These are phyloP conservation scores for Pascua guehoae DNA, from an alignment of 1,284 basidiomycete genomes.

Conservation along the genomic window DNA sequence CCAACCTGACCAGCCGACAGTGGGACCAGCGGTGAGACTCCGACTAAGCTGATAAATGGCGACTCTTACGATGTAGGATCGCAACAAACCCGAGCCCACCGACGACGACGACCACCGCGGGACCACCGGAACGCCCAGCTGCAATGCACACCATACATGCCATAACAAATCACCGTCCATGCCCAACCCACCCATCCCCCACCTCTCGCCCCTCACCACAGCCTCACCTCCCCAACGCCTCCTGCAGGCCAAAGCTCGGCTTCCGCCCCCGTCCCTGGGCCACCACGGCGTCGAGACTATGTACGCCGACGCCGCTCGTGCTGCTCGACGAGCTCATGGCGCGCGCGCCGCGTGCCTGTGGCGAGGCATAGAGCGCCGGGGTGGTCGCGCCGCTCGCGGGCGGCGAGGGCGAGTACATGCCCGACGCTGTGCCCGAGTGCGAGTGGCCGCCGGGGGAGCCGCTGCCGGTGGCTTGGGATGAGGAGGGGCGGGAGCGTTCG, in stretches of 20 bases:
- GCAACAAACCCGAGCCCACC: too few species aligned
- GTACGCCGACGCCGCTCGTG: neutral
- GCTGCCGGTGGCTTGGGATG: neutral
- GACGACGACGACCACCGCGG: too few species aligned
- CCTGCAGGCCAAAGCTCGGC: constrained; percentile 14
- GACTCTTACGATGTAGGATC: too few species aligned
- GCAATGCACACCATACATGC: too few species aligned
- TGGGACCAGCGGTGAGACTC: too few species aligned
- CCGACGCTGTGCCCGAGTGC: neutral
- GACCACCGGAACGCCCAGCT: too few species aligned
- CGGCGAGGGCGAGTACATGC: constrained; percentile 2
- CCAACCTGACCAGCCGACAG: too few species aligned
- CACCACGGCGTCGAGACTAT: neutral
- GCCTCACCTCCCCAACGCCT: constrained; percentile 8
- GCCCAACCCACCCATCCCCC: too few species aligned
- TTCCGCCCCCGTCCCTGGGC: constrained; percentile 3
- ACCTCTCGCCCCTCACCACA: neutral
- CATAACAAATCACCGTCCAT: too few species aligned
- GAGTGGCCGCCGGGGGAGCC: neutral
- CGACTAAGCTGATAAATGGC: too few species aligned
- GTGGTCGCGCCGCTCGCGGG: constrained; percentile 11
- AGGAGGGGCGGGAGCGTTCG: constrained; percentile 1
- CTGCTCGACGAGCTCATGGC: neutral
- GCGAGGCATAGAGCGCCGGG: neutral
- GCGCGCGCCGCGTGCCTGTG: neutral